phyloP scores from a whole-genome alignment of 1,284 basidiomycete genomes.

The Fomitopsis palustris region DNA sequence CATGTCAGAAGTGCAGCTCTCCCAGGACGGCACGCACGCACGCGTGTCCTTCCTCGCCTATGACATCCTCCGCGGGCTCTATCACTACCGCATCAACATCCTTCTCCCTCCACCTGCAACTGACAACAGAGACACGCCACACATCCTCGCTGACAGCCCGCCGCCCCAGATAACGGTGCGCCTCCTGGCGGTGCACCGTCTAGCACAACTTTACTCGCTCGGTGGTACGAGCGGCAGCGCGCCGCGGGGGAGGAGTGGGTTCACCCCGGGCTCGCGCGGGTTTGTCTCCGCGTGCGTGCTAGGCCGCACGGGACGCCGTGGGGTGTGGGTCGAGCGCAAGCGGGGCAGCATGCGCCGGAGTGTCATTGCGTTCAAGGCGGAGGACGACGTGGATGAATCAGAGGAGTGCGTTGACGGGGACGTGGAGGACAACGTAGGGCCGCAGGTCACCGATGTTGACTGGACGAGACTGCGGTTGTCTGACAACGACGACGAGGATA shows the following conservation, averaged over 20 bases:
- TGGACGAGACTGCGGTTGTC: not conserved
- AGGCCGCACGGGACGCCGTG: constrained; percentile 42
- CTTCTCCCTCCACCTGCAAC: constrained; percentile 7
- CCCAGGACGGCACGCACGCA: constrained; percentile 5
- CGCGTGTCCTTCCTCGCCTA: constrained; percentile 41
- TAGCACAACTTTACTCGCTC: constrained; percentile 15
- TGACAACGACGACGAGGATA: too few relatives aligned
- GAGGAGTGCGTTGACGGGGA: not conserved
- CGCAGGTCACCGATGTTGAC: not conserved
- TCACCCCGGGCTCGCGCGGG: constrained; percentile 26
- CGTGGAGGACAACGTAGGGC: not conserved
- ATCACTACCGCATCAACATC: constrained; percentile 38
- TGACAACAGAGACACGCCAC: too few relatives aligned
- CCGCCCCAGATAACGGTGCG: constrained; percentile 27
- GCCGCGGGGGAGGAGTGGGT: constrained; percentile 13
- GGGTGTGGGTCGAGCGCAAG: constrained; percentile 48
- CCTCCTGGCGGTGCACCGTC: constrained; percentile 29
- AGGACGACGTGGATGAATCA: not conserved
- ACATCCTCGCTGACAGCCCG: not conserved
- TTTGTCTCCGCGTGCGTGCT: constrained; percentile 45
- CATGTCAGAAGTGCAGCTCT: constrained; percentile 27
- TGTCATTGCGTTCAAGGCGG: constrained; percentile 33
- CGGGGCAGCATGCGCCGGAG: constrained; percentile 35
- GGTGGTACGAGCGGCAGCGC: not conserved
- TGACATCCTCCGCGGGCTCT: constrained; percentile 51